Evolutionary conservation across 805 yeast genomes (phyloP).

Genomic region (Lipomyces kockii): DNA sequence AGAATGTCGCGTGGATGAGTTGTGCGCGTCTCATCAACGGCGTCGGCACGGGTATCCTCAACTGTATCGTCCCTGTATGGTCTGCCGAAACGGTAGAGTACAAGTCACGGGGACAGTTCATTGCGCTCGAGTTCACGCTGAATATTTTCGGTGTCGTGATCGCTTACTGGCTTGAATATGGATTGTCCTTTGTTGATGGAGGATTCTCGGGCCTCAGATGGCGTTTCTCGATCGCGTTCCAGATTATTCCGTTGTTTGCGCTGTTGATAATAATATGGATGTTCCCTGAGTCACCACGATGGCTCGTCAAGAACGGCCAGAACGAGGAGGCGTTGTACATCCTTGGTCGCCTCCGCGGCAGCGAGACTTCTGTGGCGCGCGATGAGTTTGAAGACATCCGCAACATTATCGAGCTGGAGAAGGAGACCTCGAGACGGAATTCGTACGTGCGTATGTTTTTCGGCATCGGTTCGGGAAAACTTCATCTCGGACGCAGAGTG

Average conservation of each 20-base stretch:
- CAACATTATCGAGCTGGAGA: conserved; percentile 36
- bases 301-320: conserved; percentile 69
- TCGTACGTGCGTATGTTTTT: conserved; percentile 52
- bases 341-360: conserved; percentile 29
- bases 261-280: conserved; percentile 60
- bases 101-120: conserved; percentile 37
- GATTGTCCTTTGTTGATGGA: conserved; percentile 54
- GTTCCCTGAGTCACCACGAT: conserved; percentile 85
- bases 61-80: conserved; percentile 66
- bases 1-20: conserved; percentile 62
- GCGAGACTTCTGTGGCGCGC: conserved; percentile 26
- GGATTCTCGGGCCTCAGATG: conserved; percentile 50
- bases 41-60: conserved; percentile 41
- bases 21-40: conserved; percentile 61
- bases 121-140: conserved; percentile 70
- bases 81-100: conserved; percentile 75
- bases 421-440: conserved; percentile 41
- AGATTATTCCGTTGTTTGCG: conserved; percentile 60
- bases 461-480: conserved; percentile 53
- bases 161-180: conserved; percentile 74
- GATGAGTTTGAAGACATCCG: conserved; percentile 27
- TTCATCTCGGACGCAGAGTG: conserved; percentile 52
- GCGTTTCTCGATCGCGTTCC: conserved; percentile 76
- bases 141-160: conserved; percentile 65
- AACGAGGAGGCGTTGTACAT: conserved; percentile 59